phyloP scores from a whole-genome alignment of 805 yeast species.

The Lipomyces spencermartinsiae region DNA sequence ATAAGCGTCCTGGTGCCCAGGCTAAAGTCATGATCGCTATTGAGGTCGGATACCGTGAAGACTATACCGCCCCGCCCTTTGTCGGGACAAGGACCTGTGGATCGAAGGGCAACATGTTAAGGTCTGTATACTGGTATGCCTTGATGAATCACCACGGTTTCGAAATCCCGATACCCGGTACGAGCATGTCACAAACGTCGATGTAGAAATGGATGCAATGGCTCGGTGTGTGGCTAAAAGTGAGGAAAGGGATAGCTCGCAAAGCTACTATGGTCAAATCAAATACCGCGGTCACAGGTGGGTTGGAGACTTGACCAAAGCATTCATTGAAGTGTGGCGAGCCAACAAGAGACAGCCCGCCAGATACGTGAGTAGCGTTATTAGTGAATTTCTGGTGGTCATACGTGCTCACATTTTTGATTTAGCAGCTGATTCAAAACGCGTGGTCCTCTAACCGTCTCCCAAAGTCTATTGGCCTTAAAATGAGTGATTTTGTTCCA shows the following conservation, averaged over 20 bases:
- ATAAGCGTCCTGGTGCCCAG: not conserved
- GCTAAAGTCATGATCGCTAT: not conserved
- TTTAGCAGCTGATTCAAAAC: not conserved
- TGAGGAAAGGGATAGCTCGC: not conserved
- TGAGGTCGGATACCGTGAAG: too few species aligned
- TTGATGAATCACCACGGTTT: too few species aligned
- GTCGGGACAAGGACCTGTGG: too few species aligned
- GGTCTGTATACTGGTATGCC: not conserved
- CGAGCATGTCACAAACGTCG: too few species aligned
- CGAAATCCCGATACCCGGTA: too few species aligned
- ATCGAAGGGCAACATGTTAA: not conserved
- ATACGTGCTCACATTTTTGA: not conserved
- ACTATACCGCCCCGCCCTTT: too few species aligned
- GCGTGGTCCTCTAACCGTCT: not conserved
- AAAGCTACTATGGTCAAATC: too few species aligned
- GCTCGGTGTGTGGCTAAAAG: too few species aligned
- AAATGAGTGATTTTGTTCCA: not conserved
- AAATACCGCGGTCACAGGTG: not conserved
- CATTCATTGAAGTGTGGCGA: not conserved
- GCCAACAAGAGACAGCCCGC: not conserved
- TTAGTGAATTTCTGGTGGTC: not conserved
- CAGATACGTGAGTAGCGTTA: too few species aligned
- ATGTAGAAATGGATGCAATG: too few species aligned
- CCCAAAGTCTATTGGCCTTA: not conserved
- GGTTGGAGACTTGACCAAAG: not conserved